Conservation (phyloP, 108 stramenopile genomes). For the Schizochytrium sp. region DNA sequence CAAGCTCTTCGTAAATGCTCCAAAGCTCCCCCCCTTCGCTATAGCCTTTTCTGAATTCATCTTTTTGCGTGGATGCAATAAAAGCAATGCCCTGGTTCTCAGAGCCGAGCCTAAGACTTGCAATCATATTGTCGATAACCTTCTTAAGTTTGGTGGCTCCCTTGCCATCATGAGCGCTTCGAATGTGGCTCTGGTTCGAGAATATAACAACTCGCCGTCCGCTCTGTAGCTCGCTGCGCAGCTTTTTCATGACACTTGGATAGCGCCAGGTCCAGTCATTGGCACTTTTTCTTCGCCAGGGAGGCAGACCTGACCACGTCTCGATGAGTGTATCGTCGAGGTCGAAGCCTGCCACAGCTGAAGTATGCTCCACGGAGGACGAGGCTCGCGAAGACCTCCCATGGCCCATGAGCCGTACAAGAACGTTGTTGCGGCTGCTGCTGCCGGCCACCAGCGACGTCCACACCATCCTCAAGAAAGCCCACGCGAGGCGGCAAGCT, state of each 20-base stretch:
- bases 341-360: conserved; percentile 67
- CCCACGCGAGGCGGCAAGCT: no score
- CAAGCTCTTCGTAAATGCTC: conserved; percentile 27
- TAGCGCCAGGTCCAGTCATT: conserved; percentile 22
- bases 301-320: conserved; percentile 22
- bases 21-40: background rate
- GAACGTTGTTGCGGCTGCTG: conserved; percentile 8
- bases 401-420: background rate
- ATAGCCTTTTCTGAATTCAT: background rate
- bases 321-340: conserved; percentile 77
- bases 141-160: background rate
- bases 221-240: background rate
- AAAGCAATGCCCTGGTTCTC: conserved; percentile 1
- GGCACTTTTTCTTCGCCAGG: background rate
- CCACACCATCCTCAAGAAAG: background rate
- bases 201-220: background rate
- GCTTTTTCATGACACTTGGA: background rate
- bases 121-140: background rate
- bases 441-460: background rate
- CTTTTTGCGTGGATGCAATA: conserved; percentile 53
- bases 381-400: background rate
- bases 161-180: conserved; percentile 38
- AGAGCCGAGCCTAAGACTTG: background rate
- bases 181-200: conserved; percentile 37
- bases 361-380: background rate